phyloP scores from a whole-genome alignment of 768 basidiomycete species.

The Xerocomellus chrysenteron region DNA sequence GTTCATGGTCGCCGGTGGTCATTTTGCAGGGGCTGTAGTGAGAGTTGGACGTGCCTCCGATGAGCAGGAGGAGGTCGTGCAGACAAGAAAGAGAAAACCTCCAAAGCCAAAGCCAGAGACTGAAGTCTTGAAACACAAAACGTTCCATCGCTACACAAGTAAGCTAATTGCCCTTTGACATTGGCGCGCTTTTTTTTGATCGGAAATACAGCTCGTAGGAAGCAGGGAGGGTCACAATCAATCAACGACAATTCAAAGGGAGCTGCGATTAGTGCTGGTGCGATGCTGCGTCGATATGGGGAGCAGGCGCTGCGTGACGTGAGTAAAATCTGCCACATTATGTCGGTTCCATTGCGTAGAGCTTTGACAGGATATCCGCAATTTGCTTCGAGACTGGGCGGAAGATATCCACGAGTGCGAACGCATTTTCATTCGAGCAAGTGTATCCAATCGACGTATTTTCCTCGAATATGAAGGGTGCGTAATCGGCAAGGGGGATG shows the following conservation, averaged over 20 bases:
- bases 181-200: slow-evolving; percentile 13
- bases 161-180: slow-evolving; percentile 31
- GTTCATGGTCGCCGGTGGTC: slow-evolving; percentile 97
- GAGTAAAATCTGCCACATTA: slow-evolving; percentile 25
- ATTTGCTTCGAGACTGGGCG: slow-evolving; percentile 78
- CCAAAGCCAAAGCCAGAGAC: slow-evolving; percentile 73
- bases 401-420: slow-evolving; percentile 87
- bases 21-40: slow-evolving; percentile 92
- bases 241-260: slow-evolving; percentile 92
- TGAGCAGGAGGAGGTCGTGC: slow-evolving; percentile 39
- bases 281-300: slow-evolving; percentile 89
- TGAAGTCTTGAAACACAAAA: slow-evolving; percentile 87
- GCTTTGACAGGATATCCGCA: slow-evolving; percentile 75
- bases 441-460: slow-evolving; percentile 79
- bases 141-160: slow-evolving; percentile 99
- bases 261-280: slow-evolving; percentile 91
- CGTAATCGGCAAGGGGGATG: slow-evolving; percentile 74
- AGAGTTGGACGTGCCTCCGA: slow-evolving; percentile 58
- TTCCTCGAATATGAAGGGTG: slow-evolving; percentile 90
- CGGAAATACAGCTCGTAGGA: slow-evolving; percentile 75
- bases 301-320: slow-evolving; percentile 91
- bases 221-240: slow-evolving; percentile 95
- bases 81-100: slow-evolving; percentile 51
- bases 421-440: slow-evolving; percentile 89
- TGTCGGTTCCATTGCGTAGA: neutral